phyloP scores from a whole-genome alignment of 163 green algal species.

The Trebouxiophyceae sp. region DNA sequence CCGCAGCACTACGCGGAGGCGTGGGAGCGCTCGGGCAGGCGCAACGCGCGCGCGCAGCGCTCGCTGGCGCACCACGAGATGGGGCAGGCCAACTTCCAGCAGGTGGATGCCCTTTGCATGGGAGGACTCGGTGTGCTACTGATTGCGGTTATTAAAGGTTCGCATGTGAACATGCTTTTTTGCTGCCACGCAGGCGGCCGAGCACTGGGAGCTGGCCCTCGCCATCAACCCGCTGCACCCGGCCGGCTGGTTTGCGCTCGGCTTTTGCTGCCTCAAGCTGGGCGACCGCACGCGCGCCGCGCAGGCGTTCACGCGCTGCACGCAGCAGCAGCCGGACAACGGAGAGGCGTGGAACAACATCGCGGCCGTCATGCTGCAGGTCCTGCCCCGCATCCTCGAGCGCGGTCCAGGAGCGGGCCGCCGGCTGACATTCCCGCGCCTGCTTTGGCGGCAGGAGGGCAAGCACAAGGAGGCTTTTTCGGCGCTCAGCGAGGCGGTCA shows the following conservation, averaged over 20 bases:
- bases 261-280: constrained; percentile 45
- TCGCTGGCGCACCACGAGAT: constrained; percentile 28
- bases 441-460: constrained; percentile 5
- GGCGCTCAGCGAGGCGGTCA: constrained; percentile 55
- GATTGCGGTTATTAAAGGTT: too few species aligned
- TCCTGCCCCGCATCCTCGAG: constrained; percentile 6
- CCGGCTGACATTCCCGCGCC: background rate
- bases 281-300: constrained; percentile 16
- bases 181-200: constrained; percentile 33
- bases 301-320: constrained; percentile 64
- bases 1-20: constrained; percentile 57
- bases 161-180: too few species aligned
- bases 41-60: constrained; percentile 8
- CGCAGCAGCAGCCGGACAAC: constrained; percentile 68
- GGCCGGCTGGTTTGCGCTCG: constrained; percentile 79
- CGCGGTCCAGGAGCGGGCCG: background rate
- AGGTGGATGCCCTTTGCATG: background rate
- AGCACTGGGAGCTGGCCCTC: constrained; percentile 65
- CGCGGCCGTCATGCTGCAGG: constrained; percentile 45
- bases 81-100: constrained; percentile 9
- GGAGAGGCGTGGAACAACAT: constrained; percentile 87
- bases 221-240: constrained; percentile 73
- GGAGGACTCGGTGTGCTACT: too few species aligned
- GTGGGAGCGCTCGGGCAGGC: constrained; percentile 47
- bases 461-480: constrained; percentile 36